These are phyloP conservation scores for Eutrema salsugineum DNA, from an alignment of 441 rosid species.

Conservation along the genomic window DNA sequence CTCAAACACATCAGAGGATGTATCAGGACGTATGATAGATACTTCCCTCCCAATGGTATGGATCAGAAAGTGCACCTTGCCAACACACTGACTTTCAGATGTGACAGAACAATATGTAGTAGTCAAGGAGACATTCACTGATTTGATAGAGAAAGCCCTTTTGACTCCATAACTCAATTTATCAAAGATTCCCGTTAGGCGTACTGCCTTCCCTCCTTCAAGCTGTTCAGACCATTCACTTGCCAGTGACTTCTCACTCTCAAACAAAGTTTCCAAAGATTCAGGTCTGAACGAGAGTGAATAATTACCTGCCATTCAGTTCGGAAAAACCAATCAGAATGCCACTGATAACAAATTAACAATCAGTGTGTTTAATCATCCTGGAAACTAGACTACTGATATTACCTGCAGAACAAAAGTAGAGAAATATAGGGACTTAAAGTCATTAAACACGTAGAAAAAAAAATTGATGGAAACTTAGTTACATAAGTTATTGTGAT, in stretches of 20 bases:
- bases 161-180: conserved; percentile 78
- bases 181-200: conserved; percentile 84
- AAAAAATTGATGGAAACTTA: neutral
- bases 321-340: conserved; percentile 19
- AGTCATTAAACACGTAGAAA: conserved; percentile 1
- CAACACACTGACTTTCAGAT: conserved; percentile 43
- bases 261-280: conserved; percentile 40
- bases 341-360: neutral
- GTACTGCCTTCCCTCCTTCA: conserved; percentile 90
- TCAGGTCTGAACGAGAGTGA: conserved; percentile 92
- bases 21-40: conserved; percentile 64
- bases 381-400: conserved; percentile 10
- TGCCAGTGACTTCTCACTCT: conserved; percentile 42
- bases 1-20: conserved; percentile 41
- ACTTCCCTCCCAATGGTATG: conserved; percentile 75
- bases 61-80: conserved; percentile 78
- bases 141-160: conserved; percentile 62
- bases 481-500: conserved; percentile 4
- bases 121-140: conserved; percentile 65
- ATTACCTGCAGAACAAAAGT: neutral
- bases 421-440: neutral
- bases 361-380: conserved; percentile 3
- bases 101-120: conserved; percentile 68
- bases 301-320: conserved; percentile 77
- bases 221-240: conserved; percentile 92